Conservation (phyloP, 129 eudicot species). For the Chrysanthemum lavandulifolium region DNA sequence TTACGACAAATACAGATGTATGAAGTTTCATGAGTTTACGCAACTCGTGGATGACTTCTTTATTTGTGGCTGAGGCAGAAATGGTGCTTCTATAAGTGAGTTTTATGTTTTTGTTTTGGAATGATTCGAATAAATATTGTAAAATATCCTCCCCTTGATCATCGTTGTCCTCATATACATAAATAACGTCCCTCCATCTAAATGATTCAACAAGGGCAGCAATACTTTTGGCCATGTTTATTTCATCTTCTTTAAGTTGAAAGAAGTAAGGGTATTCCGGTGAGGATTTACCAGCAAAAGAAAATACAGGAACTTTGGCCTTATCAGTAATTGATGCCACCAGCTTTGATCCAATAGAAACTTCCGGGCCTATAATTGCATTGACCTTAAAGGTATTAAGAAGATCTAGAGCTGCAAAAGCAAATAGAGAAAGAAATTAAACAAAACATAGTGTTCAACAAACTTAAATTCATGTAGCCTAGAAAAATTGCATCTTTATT, state of each 20-base stretch:
- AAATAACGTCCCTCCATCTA: slow-evolving; percentile 23
- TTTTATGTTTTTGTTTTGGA: slow-evolving; percentile 3
- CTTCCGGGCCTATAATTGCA: not conserved
- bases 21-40: slow-evolving; percentile 31
- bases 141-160: slow-evolving; percentile 1
- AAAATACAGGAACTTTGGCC: slow-evolving; percentile 11
- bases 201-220: not conserved
- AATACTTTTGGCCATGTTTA: slow-evolving; percentile 16
- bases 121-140: not conserved
- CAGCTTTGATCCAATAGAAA: slow-evolving; percentile 12
- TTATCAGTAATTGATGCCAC: slow-evolving; percentile 18
- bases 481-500: no score
- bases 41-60: slow-evolving; percentile 37
- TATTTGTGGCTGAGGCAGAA: slow-evolving; percentile 29
- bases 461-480: no score
- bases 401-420: no score
- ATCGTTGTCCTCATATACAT: slow-evolving; percentile 2
- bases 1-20: slow-evolving; percentile 32
- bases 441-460: no score
- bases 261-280: slow-evolving; percentile 9
- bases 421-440: no score
- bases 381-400: no score
- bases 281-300: slow-evolving; percentile 7
- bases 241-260: slow-evolving; percentile 16
- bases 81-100: slow-evolving; percentile 30